Base-by-base conservation (phyloP, 2,329 filamentous ascomycete species). In the Diaporthe sp. region DNA sequence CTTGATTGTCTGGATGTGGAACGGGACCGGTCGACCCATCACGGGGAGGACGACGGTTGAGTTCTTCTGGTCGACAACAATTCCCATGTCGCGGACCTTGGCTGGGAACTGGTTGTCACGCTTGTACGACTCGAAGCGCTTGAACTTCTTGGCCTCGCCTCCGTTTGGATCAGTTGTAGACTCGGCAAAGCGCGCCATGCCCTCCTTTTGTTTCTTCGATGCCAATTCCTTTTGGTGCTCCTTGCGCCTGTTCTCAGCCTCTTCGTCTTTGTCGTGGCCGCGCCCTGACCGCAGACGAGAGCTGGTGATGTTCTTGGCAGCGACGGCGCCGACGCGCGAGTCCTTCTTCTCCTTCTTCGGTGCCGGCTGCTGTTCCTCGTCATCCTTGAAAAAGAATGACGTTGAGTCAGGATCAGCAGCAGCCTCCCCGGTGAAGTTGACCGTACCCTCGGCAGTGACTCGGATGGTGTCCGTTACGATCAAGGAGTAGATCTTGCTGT, bases 101-200 rank as follows among this genome's bases (percentile, higher is more conserved):
- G 90, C 82, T 2, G 97, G 97, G 72, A 99, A 92, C 84, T 98
- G 96, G 80, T 97, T 98, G 84, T 98, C 97, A 76, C 96, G 92
- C 88, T 98, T 99, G 87, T 99, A 99, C 0, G 97, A 99, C 85
- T 99, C 97, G 82, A 98, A 99, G 74, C 95, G 94, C 88, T 98
- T 98, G 89, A 99, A 98, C 86, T 96, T 98, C 89, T 98, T 98
- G 83, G 97, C 94, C 79, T 97, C 94, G n/a, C 93, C 92, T 47
- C 96, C 97, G 81, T 98, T 97, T 78, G 96, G 89, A 75, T 93
- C 95, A 75, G 92, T 94, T 0, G 94, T 96, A 0, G 94, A 94
- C 81, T 98, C 95, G 57, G 95, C 92, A 82, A 97, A 99, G 78
- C 95, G 91, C 25, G 92, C 93, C 34, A 98, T 85, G 71, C 97